Percentiles rank a stretch among this genome's conserved stretches.
Conservation (phyloP, 257 asterid genomes). For the Solanum lycopersicoides region DNA sequence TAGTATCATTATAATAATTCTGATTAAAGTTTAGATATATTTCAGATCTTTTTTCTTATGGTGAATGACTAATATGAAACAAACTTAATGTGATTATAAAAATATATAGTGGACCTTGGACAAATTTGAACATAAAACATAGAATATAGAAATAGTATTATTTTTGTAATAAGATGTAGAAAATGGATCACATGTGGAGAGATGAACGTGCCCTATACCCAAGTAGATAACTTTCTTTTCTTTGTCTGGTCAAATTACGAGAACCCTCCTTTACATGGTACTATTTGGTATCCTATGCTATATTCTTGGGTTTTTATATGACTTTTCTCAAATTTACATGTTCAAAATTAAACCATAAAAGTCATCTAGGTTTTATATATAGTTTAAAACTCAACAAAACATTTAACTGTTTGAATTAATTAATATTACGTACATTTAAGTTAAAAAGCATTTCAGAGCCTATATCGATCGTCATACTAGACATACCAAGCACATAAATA, state of each 20-base stretch:
- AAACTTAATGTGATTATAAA: not conserved
- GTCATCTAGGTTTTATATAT: not conserved
- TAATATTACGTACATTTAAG: not conserved
- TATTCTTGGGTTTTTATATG: not conserved
- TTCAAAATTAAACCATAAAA: not conserved
- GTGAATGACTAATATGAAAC: not conserved
- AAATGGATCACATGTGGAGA: not conserved
- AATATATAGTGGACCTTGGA: not conserved
- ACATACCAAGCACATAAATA: not conserved
- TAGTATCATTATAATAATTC: too few species aligned
- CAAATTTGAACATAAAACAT: not conserved
- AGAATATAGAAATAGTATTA: not conserved
- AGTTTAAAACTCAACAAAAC: too few species aligned
- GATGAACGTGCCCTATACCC: not conserved
- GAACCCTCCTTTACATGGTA: not conserved
- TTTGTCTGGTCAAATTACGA: constrained; percentile 10
- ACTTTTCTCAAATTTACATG: not conserved
- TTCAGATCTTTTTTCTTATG: not conserved
- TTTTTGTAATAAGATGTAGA: not conserved
- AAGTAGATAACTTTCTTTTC: not conserved
- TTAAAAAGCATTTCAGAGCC: not conserved
- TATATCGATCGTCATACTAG: not conserved
- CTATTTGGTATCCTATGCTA: not conserved
- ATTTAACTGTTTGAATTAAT: not conserved
- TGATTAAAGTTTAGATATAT: too few species aligned